Base-by-base conservation (phyloP, 345 rosid species). In the Aquilaria malaccensis region DNA sequence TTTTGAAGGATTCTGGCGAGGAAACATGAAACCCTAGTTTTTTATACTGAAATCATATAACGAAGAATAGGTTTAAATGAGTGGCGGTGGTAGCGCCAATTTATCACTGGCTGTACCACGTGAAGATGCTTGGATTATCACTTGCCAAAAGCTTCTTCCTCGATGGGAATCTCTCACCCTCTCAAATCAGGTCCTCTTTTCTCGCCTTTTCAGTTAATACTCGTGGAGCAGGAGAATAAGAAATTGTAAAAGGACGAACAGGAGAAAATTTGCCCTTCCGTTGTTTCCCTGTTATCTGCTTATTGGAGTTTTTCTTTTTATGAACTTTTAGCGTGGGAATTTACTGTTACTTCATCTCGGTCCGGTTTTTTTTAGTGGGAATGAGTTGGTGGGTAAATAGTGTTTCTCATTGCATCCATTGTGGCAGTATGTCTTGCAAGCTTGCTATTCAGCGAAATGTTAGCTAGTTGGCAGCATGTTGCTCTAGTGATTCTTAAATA, bases 91-190 rank as follows among this genome's bases (percentile, higher is more conserved):
- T 59, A 65, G 31, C 62, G 50, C 74, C 43, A 29, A 57, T 6
- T 52, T 73, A 60, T 57, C 65, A 43, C 54, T 77, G 60, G 51
- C 77, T 55, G 72, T 83, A 30, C 80, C 87, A 45, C 72, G 75
- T 32, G 79, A 74, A 67, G 81, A 79, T 76, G 95, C 80, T 29
- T 91, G 98, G 96, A 33, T 78, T 63, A 62, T 68, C 13, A 69
- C 86, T 31, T 78, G 74, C 74, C 73, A 63, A 13, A 76, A 63
- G 10, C 64, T 86, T 61, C 67, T 79, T 48, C 92, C 88, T 55
- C 80, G 74, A 43, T 86, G 90, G 85, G 79, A 75, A 50, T 77
- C 92, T 53, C 59, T 77, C 58, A 11, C 76, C 51, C 74, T 58
- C 9, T 75, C 87, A 53, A 86, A 67, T 32, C 82, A 71, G 89